Percentiles rank a stretch among this genome's conserved stretches.
Conservation (phyloP, 768 basidiomycete species). For the Hygrocybe coccinea region DNA sequence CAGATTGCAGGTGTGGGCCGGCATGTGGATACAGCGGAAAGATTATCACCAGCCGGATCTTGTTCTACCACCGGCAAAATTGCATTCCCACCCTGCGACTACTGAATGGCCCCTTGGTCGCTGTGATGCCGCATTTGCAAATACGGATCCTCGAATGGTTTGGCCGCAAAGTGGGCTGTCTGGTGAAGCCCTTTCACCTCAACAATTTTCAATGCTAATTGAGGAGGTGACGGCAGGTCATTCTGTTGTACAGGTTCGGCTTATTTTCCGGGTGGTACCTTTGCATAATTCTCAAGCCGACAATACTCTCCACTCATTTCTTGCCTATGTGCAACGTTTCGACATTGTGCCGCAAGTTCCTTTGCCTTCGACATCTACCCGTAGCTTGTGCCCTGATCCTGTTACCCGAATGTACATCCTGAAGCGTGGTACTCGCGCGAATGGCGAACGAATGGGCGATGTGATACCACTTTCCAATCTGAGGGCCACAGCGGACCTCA, state of each 20-base stretch:
- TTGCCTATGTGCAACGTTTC: constrained; percentile 5
- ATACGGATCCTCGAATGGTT: constrained; percentile 6
- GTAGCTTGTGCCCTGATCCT: constrained; percentile 5
- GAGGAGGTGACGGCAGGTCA: not conserved
- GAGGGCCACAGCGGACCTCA: constrained; percentile 7
- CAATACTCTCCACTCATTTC: not conserved
- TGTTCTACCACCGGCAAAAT: constrained; percentile 15
- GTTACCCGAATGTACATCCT: constrained; percentile 7
- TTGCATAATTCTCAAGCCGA: not conserved
- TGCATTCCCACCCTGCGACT: constrained; percentile 20
- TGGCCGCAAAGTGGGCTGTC: constrained; percentile 20
- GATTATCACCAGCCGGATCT: constrained; percentile 19
- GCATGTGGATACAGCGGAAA: constrained; percentile 21
- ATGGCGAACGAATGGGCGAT: constrained; percentile 7
- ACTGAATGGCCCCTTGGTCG: constrained; percentile 16
- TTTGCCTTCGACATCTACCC: not conserved
- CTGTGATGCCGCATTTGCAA: constrained; percentile 19
- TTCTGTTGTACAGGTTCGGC: not conserved
- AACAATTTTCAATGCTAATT: not conserved
- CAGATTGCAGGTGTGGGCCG: constrained; percentile 25
- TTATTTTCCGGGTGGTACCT: constrained; percentile 1
- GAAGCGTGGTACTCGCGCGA: not conserved
- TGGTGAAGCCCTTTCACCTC: constrained; percentile 9
- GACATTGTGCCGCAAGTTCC: constrained; percentile 9
- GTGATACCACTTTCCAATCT: constrained; percentile 8